Evolutionary conservation across 1,139 yeast genomes (phyloP).

Genomic region (Candida sanyaensis): DNA sequence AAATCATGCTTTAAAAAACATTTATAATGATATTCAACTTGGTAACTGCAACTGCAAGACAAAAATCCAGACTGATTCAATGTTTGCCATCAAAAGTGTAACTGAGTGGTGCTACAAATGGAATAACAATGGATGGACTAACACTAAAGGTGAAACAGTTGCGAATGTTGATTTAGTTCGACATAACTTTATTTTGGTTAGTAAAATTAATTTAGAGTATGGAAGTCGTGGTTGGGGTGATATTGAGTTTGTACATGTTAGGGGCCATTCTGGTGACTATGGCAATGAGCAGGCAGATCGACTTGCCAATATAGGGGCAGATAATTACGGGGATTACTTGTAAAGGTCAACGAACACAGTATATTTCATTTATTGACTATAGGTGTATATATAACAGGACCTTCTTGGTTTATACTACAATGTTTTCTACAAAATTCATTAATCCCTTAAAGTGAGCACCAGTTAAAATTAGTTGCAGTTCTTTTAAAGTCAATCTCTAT

Average conservation of each 20-base stretch:
- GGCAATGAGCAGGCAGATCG: conserved; percentile 82
- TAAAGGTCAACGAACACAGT: too few relatives aligned
- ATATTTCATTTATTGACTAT: too few relatives aligned
- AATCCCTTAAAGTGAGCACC: too few relatives aligned
- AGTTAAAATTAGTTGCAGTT: too few relatives aligned
- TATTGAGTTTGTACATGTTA: conserved; percentile 57
- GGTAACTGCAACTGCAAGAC: conserved; percentile 19
- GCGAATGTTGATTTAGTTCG: conserved; percentile 54
- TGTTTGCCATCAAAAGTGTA: conserved; percentile 51
- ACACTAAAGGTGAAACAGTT: conserved; percentile 44
- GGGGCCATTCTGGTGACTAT: conserved; percentile 65
- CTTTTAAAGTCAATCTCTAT: too few relatives aligned
- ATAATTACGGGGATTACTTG: too few relatives aligned
- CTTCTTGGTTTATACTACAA: too few relatives aligned
- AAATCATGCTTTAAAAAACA: conserved; percentile 49
- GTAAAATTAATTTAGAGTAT: conserved; percentile 30
- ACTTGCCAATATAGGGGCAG: conserved; percentile 66
- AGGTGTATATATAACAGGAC: too few relatives aligned
- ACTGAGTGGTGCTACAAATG: conserved; percentile 55
- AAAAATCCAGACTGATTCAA: conserved; percentile 56
- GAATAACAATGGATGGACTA: conserved; percentile 56
- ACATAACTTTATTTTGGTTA: conserved; percentile 22
- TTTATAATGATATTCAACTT: conserved; percentile 23
- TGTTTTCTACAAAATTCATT: too few relatives aligned
- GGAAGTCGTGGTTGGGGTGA: conserved; percentile 30